Percentiles rank a stretch among this genome's conserved stretches.
These are phyloP conservation scores for Rhododendron ovatum DNA, from an alignment of 148 eudicot genomes.

Conservation along the genomic window DNA sequence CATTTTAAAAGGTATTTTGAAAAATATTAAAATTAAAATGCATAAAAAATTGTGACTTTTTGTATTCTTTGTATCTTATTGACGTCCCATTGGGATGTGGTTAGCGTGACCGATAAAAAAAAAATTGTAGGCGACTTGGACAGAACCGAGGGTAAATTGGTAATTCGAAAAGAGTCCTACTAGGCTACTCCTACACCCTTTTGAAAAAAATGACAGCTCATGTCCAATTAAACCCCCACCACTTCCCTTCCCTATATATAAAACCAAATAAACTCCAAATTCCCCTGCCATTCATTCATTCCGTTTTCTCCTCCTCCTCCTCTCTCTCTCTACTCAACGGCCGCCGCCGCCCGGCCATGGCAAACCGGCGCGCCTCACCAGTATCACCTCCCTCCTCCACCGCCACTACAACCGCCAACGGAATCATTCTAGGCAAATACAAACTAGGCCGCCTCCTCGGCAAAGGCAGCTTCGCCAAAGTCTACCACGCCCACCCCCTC, in stretches of 20 bases:
- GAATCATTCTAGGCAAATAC: conserved; percentile 37
- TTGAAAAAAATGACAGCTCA: not conserved
- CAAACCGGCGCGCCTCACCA: not conserved
- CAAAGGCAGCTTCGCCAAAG: conserved; percentile 77
- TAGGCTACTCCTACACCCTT: not conserved
- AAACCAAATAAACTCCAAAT: not conserved
- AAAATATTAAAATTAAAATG: no score
- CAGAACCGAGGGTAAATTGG: not conserved
- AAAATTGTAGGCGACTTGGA: not conserved
- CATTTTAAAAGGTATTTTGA: no score
- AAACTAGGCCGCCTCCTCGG: conserved; percentile 45
- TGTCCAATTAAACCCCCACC: not conserved
- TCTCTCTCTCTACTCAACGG: not conserved
- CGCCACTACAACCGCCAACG: not conserved
- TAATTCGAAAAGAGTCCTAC: not conserved
- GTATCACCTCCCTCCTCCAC: not conserved
- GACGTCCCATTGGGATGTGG: no score
- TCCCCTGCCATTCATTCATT: not conserved
- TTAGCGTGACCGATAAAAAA: no score
- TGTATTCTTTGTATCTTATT: no score
- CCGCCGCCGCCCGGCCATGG: conserved; percentile 4
- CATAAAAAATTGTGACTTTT: no score
- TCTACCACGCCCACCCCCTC: conserved; percentile 43
- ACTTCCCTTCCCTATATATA: not conserved
- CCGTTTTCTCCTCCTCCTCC: not conserved